Evolutionary conservation across 73 alveolate species (phyloP).

Genomic region (Paramecium caudatum): DNA sequence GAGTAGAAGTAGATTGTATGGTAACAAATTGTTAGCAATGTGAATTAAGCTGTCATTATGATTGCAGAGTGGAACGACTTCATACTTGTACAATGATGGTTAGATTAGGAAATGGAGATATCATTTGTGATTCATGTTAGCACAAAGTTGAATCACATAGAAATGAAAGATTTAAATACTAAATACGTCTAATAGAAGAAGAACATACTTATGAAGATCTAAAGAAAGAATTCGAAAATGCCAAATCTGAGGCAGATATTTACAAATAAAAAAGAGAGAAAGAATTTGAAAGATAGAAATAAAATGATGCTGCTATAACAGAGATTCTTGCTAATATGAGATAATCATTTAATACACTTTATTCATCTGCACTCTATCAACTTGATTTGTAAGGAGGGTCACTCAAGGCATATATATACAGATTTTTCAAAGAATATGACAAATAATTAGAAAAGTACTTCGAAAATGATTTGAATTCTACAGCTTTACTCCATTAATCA

Average conservation of each 20-base stretch:
- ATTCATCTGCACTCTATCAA: not conserved
- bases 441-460: not conserved
- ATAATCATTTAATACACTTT: not conserved
- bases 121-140: not conserved
- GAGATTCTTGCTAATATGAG: not conserved
- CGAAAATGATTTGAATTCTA: not conserved
- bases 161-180: not conserved
- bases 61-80: not conserved
- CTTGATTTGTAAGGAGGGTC: not conserved
- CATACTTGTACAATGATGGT: not conserved
- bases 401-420: not conserved
- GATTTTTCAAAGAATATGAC: not conserved
- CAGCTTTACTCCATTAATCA: not conserved
- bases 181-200: not conserved
- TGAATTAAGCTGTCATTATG: too few relatives aligned
- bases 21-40: too few relatives aligned
- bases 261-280: not conserved
- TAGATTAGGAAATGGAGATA: not conserved
- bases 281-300: not conserved
- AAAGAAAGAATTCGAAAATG: not conserved
- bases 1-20: too few relatives aligned
- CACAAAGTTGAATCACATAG: not conserved
- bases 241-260: not conserved
- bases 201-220: not conserved
- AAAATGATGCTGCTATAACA: not conserved